phyloP scores from a whole-genome alignment of 202 grass and related monocot genomes.

The Zizania palustris region DNA sequence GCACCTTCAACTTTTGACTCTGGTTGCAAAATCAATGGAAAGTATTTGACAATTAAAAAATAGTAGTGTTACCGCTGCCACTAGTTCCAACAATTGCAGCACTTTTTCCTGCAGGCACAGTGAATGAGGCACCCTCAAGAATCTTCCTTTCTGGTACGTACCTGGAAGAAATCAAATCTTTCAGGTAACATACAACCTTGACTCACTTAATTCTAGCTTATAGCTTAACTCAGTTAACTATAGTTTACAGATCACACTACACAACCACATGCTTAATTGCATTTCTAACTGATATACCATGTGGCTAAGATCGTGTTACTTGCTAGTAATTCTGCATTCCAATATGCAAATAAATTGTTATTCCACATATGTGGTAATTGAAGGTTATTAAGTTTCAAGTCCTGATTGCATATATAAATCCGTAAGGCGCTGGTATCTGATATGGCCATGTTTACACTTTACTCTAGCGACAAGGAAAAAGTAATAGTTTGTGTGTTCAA shows the following conservation, averaged over 20 bases:
- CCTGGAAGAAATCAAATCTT: conserved; percentile 63
- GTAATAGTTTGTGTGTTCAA: conserved; percentile 23
- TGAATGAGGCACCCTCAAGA: conserved; percentile 85
- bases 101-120: conserved; percentile 88
- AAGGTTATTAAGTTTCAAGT: background rate
- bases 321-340: conserved; percentile 19
- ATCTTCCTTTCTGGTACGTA: conserved; percentile 91
- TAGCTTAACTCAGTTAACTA: too few relatives aligned
- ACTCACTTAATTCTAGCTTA: conserved; percentile 6
- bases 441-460: background rate
- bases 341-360: conserved; percentile 7
- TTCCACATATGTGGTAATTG: conserved; percentile 17
- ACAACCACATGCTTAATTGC: background rate
- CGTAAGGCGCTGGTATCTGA: conserved; percentile 23
- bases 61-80: conserved; percentile 72
- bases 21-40: conserved; percentile 17
- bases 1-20: conserved; percentile 13
- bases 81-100: conserved; percentile 97
- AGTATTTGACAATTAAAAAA: conserved; percentile 28
- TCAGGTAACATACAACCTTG: conserved; percentile 19
- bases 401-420: background rate
- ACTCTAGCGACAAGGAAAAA: conserved; percentile 17
- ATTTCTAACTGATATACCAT: conserved; percentile 9
- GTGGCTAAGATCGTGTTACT: background rate
- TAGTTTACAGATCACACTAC: conserved; percentile 29